Conservation (phyloP, 352 stramenopile genomes). For the Phytopythium chamaehyphon region DNA sequence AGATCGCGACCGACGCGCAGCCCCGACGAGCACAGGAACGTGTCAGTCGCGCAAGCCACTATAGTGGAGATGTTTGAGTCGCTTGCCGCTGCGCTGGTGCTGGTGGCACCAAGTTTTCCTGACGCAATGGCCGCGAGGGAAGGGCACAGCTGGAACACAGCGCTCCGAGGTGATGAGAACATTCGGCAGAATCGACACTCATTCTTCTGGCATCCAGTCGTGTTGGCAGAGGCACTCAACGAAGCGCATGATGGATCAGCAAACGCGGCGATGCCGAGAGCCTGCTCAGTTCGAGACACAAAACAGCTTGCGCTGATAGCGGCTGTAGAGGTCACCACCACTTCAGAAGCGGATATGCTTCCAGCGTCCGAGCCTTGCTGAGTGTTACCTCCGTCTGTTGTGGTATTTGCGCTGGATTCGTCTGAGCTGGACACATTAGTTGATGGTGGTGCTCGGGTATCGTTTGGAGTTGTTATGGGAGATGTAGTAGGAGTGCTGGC, state of each 20-base stretch:
- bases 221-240: background rate
- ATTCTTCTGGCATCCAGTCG: constrained; percentile 1
- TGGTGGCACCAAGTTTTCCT: background rate
- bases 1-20: background rate
- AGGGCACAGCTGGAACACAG: background rate
- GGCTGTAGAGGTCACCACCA: background rate
- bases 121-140: background rate
- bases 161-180: background rate
- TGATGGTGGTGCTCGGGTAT: too few relatives aligned
- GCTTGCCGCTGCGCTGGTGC: background rate
- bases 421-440: too few relatives aligned
- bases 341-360: background rate
- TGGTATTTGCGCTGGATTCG: too few relatives aligned
- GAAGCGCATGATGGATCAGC: background rate
- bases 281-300: background rate
- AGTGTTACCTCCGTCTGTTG: too few relatives aligned
- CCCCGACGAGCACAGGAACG: background rate
- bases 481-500: too few relatives aligned
- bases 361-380: too few relatives aligned
- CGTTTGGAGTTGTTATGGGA: too few relatives aligned
- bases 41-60: background rate
- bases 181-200: constrained; percentile 4
- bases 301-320: background rate
- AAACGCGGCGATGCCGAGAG: constrained; percentile 1
- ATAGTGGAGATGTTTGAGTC: background rate